phyloP scores from a whole-genome alignment of 345 rosid species.

The Turritis glabra region DNA sequence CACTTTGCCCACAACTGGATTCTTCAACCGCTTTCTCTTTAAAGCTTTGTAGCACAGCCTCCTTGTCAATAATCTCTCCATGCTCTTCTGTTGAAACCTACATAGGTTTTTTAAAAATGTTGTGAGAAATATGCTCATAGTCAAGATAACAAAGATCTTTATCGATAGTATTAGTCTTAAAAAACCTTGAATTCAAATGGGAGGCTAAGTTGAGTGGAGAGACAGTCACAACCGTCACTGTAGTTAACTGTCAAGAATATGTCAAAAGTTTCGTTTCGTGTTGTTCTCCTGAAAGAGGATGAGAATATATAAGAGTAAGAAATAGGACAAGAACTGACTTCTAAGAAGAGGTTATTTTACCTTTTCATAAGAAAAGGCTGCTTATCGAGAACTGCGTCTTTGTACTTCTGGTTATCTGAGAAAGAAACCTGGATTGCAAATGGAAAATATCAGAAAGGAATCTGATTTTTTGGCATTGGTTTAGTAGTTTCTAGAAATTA shows the following conservation, averaged over 20 bases:
- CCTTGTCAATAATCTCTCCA: slow-evolving; percentile 47
- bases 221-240: slow-evolving; percentile 81
- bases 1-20: slow-evolving; percentile 53
- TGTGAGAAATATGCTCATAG: neutral
- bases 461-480: neutral
- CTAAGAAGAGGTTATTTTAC: slow-evolving; percentile 35
- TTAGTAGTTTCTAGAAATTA: slow-evolving; percentile 26
- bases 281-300: slow-evolving; percentile 71
- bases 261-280: slow-evolving; percentile 58
- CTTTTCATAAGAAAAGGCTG: slow-evolving; percentile 84
- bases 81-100: slow-evolving; percentile 53
- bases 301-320: neutral
- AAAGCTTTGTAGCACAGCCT: slow-evolving; percentile 48
- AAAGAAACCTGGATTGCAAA: slow-evolving; percentile 63
- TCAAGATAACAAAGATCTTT: neutral
- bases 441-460: slow-evolving; percentile 17
- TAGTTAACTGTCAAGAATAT: slow-evolving; percentile 70
- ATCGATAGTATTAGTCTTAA: slow-evolving; percentile 16
- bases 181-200: slow-evolving; percentile 77
- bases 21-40: slow-evolving; percentile 59
- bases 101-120: neutral
- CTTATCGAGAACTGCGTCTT: slow-evolving; percentile 65
- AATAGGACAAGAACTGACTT: neutral
- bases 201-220: slow-evolving; percentile 52
- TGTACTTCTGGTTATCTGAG: slow-evolving; percentile 66